These are phyloP conservation scores for Astrephomene gubernaculifera DNA, from an alignment of 139 green algal species.

Conservation along the genomic window DNA sequence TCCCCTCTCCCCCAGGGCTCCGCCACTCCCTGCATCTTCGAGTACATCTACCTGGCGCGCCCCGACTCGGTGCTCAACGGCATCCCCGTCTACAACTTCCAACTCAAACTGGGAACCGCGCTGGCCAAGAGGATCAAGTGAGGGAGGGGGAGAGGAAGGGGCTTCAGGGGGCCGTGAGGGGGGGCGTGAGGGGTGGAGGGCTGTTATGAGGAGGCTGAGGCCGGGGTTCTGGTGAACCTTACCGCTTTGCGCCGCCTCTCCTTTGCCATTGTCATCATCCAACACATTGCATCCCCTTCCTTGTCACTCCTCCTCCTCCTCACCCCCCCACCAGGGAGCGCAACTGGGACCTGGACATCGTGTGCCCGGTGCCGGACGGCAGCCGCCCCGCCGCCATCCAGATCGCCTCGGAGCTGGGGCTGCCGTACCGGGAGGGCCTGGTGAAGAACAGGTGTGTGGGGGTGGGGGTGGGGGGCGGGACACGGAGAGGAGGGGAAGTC, in stretches of 20 bases:
- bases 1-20: constrained; percentile 11
- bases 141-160: no score
- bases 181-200: no score
- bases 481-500: background rate
- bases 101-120: constrained; percentile 86
- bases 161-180: no score
- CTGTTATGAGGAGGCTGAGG: no score
- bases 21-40: constrained; percentile 96
- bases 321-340: constrained; percentile 58
- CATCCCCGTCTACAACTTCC: constrained; percentile 98
- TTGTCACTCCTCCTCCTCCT: background rate
- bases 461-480: no score
- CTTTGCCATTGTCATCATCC: no score
- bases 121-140: constrained; percentile 85
- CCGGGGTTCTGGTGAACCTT: no score
- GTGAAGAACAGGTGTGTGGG: constrained; percentile 87
- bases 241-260: no score
- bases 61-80: constrained; percentile 94
- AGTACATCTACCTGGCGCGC: constrained; percentile 99
- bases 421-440: constrained; percentile 96
- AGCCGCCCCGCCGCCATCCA: constrained; percentile 90
- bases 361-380: constrained; percentile 95
- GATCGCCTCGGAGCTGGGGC: constrained; percentile 77
- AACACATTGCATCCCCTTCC: background rate
- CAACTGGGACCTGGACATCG: constrained; percentile 93